These are phyloP conservation scores for Fusarium verticillioides DNA, from an alignment of 2,329 filamentous ascomycete species.

Conservation along the genomic window DNA sequence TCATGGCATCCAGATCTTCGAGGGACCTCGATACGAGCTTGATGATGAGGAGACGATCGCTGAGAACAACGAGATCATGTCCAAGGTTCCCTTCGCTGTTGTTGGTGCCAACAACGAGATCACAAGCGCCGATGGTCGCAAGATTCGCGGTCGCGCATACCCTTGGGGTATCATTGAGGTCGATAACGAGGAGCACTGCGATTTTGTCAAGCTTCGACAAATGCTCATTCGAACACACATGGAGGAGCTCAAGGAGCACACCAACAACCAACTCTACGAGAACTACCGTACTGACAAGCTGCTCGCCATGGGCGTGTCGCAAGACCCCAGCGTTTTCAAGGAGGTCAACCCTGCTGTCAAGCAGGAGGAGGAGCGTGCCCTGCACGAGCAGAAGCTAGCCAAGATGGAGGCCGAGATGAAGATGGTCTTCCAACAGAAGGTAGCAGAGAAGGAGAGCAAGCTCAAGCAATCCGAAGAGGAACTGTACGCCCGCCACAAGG, in stretches of 20 bases:
- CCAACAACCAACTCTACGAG: conserved; percentile 98
- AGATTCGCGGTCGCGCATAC: conserved; percentile 94
- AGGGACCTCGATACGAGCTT: conserved; percentile 97
- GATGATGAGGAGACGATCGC: conserved; percentile 99
- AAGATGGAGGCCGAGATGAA: conserved; percentile 99
- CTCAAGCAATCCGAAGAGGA: conserved; percentile 99
- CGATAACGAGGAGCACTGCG: conserved; percentile 99
- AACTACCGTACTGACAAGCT: conserved; percentile 99
- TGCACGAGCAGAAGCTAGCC: conserved; percentile 99
- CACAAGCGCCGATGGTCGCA: conserved; percentile 88
- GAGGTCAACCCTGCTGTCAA: conserved; percentile 99
- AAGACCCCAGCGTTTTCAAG: conserved; percentile 99
- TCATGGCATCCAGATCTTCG: conserved; percentile 98
- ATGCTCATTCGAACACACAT: conserved; percentile 99
- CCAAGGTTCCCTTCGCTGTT: conserved; percentile 98
- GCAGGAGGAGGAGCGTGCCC: conserved; percentile 97
- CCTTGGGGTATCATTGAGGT: conserved; percentile 99
- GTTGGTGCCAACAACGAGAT: conserved; percentile 98
- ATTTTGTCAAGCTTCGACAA: conserved; percentile 99
- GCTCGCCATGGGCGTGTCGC: conserved; percentile 96
- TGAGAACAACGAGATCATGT: conserved; percentile 99
- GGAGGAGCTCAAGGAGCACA: conserved; percentile 99
- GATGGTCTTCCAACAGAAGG: conserved; percentile 99
- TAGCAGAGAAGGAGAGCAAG: conserved; percentile 99
- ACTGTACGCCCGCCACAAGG: conserved; percentile 95